phyloP scores from a whole-genome alignment of 2,329 filamentous ascomycete genomes.

The Gnomoniopsis sp. region DNA sequence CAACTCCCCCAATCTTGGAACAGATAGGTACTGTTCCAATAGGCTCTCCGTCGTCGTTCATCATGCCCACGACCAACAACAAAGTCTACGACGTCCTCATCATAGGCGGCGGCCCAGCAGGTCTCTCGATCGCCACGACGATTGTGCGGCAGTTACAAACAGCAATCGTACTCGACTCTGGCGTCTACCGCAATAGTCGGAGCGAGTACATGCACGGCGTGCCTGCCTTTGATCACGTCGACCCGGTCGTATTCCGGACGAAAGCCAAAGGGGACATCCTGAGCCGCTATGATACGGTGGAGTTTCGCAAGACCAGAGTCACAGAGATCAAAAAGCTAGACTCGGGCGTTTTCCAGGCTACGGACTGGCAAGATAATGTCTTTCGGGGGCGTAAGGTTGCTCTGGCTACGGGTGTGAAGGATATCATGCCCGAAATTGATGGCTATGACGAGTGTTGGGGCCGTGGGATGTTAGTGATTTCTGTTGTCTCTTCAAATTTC shows the following conservation, averaged over 20 bases:
- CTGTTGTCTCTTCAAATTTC: neutral
- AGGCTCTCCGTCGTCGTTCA: neutral
- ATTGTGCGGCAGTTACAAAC: conserved; percentile 47
- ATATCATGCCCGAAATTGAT: conserved; percentile 46
- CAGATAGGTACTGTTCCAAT: neutral
- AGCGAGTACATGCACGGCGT: conserved; percentile 47
- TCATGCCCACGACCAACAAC: neutral
- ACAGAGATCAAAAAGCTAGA: conserved; percentile 22
- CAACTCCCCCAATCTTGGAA: neutral
- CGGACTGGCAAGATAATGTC: conserved; percentile 35
- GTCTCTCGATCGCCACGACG: conserved; percentile 42
- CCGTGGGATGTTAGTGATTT: conserved; percentile 40
- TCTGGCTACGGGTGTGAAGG: conserved; percentile 50
- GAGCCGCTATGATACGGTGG: conserved; percentile 31
- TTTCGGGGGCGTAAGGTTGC: conserved; percentile 52
- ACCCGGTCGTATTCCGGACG: conserved; percentile 32
- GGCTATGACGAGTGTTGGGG: conserved; percentile 57
- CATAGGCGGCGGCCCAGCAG: conserved; percentile 50
- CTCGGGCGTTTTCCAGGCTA: conserved; percentile 19
- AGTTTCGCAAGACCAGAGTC: conserved; percentile 25
- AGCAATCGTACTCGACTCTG: conserved; percentile 47
- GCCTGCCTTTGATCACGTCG: conserved; percentile 35
- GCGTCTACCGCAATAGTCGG: conserved; percentile 46
- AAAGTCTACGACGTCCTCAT: conserved; percentile 34
- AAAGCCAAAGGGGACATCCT: conserved; percentile 31